These are phyloP conservation scores for Phytophthora pseudosyringae DNA, from an alignment of 352 stramenopile genomes.

Conservation along the genomic window DNA sequence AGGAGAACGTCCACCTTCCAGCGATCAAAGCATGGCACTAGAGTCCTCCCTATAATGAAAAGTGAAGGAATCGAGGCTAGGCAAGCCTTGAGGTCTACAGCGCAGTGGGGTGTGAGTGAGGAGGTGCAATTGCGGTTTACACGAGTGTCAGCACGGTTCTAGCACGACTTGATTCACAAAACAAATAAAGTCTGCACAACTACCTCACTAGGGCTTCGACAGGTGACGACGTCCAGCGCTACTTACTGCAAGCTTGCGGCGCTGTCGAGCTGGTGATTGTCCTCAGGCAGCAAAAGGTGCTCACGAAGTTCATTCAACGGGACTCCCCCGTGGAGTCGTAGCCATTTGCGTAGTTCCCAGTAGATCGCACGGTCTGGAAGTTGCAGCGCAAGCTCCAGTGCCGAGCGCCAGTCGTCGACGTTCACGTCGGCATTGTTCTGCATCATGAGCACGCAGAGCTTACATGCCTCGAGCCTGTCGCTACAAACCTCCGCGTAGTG, in stretches of 20 bases:
- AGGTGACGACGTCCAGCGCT: neutral
- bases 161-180: too few species aligned
- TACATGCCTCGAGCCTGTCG: constrained; percentile 48
- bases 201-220: neutral
- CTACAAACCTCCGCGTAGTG: constrained; percentile 51
- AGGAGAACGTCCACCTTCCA: too few species aligned
- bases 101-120: too few species aligned
- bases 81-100: too few species aligned
- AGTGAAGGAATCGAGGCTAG: too few species aligned
- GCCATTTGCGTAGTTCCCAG: constrained; percentile 82
- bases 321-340: constrained; percentile 53
- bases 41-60: too few species aligned
- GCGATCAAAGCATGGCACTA: too few species aligned
- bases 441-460: constrained; percentile 71
- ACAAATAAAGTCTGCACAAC: neutral
- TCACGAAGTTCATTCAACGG: constrained; percentile 49
- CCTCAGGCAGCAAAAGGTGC: constrained; percentile 56
- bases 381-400: constrained; percentile 53
- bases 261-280: neutral
- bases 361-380: constrained; percentile 61
- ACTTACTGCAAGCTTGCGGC: constrained; percentile 2
- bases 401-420: constrained; percentile 63
- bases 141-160: neutral
- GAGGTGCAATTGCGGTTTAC: too few species aligned
- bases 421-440: constrained; percentile 61